Conservation (phyloP, 73 alveolate genomes). For the Stentor roeselii region DNA sequence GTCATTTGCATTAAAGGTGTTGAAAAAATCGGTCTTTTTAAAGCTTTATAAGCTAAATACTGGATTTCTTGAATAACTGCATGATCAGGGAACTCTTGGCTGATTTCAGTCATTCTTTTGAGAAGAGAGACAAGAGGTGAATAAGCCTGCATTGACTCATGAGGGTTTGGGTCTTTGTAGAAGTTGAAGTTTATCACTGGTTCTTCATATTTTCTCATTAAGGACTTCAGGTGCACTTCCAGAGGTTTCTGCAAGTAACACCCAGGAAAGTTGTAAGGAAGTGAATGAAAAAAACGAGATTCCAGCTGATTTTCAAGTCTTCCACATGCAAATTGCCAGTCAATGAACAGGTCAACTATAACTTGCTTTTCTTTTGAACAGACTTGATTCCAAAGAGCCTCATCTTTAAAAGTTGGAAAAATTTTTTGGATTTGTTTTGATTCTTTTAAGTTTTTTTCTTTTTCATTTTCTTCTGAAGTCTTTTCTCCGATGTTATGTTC, state of each 20-base stretch:
- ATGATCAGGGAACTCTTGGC: constrained; percentile 63
- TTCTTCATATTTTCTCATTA: not conserved
- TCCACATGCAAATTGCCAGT: constrained; percentile 27
- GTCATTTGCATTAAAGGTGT: constrained; percentile 75
- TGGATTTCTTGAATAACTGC: constrained; percentile 67
- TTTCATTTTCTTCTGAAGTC: constrained; percentile 35
- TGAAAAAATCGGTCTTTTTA: constrained; percentile 52
- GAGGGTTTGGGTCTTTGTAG: constrained; percentile 74
- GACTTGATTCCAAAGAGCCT: constrained; percentile 34
- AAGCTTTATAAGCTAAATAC: constrained; percentile 55
- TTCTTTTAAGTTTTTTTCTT: constrained; percentile 45
- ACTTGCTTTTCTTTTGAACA: not conserved
- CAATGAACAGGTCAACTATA: not conserved
- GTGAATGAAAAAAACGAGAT: not conserved
- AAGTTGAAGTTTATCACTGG: constrained; percentile 49
- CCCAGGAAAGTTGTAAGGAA: not conserved
- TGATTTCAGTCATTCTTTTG: constrained; percentile 53
- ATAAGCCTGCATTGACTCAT: constrained; percentile 66
- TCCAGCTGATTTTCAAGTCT: not conserved
- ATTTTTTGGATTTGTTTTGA: constrained; percentile 43
- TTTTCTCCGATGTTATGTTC: constrained; percentile 51
- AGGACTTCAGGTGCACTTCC: not conserved
- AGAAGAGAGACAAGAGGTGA: constrained; percentile 68
- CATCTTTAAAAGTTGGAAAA: constrained; percentile 55
- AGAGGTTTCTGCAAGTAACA: not conserved